Evolutionary conservation across 176 grass and related monocot genomes (phyloP), one percentile per base, ranked within the genome.

Genomic region (Thalia dealbata): DNA sequence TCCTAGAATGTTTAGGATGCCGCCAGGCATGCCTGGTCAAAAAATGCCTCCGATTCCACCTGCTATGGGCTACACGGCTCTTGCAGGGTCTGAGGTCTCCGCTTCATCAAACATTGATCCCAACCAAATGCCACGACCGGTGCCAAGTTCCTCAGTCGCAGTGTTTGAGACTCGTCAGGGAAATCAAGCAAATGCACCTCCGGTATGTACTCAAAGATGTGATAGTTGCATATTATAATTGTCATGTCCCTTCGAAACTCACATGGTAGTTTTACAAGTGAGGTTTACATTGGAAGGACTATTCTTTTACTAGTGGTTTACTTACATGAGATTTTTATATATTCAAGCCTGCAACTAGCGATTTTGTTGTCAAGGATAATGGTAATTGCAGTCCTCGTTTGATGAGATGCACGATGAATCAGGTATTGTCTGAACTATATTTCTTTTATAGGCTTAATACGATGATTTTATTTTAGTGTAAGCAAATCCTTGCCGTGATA

Each of bases 61-160:
- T 0, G 77, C 80, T 11, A 84, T 96, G 60, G 78, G 82, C 15
- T 85, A 88, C 79, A 82, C 88, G 10, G 80, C 91, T 50, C 91
- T 88, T 81, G 85, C 84, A 66, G 85, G 85, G 73, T 72, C 82
- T 55, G 82, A 88, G 75, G 78, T 91, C 10, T 78, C 84, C 30
- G 89, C 91, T 27, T 86, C 84, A 7, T 96, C 88, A 6, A 96
- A 91, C 75, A 96, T 96, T 35, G 91, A 96, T 74, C 91, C 91
- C 26, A 91, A 86, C 81, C 91, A 96, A 79, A 91, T 96, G 75
- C 91, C 91, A 13, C 67, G 91, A 45, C 91, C 91, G 32, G 72
- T 96, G 64, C 46, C 88, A 54, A 84, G 81, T 79, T 75, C 88
- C 21, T 88, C 87, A 61, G 63, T 88, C 23, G 69, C 75, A 22